These are phyloP conservation scores for Lablab purpureus DNA, from an alignment of 306 rosid genomes.

Conservation along the genomic window DNA sequence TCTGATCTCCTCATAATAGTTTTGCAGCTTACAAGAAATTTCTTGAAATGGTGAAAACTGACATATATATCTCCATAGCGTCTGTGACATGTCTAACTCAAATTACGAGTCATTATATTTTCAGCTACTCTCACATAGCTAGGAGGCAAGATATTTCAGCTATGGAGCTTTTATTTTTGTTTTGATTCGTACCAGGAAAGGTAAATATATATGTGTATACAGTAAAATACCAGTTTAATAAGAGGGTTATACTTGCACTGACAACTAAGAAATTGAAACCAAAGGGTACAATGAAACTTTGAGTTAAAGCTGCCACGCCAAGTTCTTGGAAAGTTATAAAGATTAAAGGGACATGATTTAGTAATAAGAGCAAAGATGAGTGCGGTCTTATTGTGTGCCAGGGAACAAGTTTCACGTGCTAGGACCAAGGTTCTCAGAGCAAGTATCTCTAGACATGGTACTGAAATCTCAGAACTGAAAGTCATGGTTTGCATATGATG, in stretches of 20 bases:
- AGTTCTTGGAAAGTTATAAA: conserved; percentile 43
- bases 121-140: neutral
- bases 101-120: neutral
- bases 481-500: conserved; percentile 29
- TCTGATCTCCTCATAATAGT: conserved; percentile 34
- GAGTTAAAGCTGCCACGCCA: conserved; percentile 41
- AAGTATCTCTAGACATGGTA: conserved; percentile 22
- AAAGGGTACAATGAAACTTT: conserved; percentile 41
- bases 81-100: conserved; percentile 27
- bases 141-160: neutral
- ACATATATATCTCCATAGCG: conserved; percentile 32
- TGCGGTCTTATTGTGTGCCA: conserved; percentile 42
- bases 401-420: conserved; percentile 59
- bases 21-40: conserved; percentile 14
- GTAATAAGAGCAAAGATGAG: conserved; percentile 26
- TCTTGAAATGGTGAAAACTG: conserved; percentile 38
- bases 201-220: neutral
- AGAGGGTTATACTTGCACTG: neutral
- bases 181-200: conserved; percentile 6
- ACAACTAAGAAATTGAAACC: conserved; percentile 33
- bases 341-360: conserved; percentile 17
- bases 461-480: conserved; percentile 16
- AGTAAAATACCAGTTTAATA: neutral
- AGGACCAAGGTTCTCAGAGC: conserved; percentile 28
- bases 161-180: neutral